Conservation (phyloP, 768 basidiomycete species). For the Pleurotus pulmonarius region DNA sequence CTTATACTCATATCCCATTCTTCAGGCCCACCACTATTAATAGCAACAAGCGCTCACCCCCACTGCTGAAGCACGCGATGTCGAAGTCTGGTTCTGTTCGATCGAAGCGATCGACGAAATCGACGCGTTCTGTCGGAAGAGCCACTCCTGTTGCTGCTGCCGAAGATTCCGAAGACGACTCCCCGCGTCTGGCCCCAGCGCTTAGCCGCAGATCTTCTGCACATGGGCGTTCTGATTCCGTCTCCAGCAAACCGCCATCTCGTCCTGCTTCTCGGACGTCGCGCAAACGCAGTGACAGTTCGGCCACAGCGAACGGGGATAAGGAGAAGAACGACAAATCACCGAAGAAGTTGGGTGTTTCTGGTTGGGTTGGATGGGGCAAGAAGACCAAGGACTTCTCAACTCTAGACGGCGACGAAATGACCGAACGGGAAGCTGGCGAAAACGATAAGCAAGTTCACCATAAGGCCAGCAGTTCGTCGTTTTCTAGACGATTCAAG, state of each 20-base stretch:
- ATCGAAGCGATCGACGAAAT: conserved; percentile 23
- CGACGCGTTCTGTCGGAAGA: conserved; percentile 13
- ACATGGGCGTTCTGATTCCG: conserved; percentile 38
- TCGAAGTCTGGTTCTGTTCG: conserved; percentile 27
- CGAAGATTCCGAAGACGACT: conserved; percentile 35
- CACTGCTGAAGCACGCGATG: conserved; percentile 15
- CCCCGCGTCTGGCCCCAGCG: conserved; percentile 12
- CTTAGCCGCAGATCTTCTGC: conserved; percentile 24
- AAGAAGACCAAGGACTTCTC: conserved; percentile 62
- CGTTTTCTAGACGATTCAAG: conserved; percentile 31
- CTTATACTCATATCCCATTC: neutral
- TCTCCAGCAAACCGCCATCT: conserved; percentile 38
- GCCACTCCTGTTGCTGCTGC: conserved; percentile 13
- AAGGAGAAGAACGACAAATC: conserved; percentile 31
- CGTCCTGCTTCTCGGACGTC: conserved; percentile 59
- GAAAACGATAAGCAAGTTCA: conserved; percentile 19
- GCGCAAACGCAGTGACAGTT: conserved; percentile 62
- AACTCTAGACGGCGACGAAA: conserved; percentile 45
- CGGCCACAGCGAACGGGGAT: conserved; percentile 29
- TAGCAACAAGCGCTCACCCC: conserved; percentile 21
- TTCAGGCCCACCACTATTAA: conserved; percentile 21
- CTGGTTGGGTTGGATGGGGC: conserved; percentile 62
- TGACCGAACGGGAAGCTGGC: conserved; percentile 22
- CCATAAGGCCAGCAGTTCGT: conserved; percentile 19
- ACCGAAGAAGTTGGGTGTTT: conserved; percentile 40